These are phyloP conservation scores for Fragaria iinumae DNA, from an alignment of 306 rosid genomes.

Conservation along the genomic window DNA sequence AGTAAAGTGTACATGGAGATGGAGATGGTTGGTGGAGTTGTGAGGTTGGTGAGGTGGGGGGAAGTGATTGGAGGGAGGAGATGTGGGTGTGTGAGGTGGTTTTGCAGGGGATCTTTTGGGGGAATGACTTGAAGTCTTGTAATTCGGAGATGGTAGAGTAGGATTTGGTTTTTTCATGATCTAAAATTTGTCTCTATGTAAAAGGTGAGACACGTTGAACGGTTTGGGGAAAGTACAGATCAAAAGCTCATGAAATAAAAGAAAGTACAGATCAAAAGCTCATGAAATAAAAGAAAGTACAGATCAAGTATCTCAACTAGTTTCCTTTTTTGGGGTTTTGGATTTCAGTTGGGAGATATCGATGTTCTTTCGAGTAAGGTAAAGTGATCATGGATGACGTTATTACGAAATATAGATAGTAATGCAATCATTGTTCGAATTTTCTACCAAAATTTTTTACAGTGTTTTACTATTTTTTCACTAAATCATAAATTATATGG, in stretches of 20 bases:
- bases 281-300: background rate
- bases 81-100: background rate
- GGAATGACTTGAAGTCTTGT: background rate
- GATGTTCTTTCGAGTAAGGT: background rate
- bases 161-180: background rate
- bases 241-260: too few species aligned
- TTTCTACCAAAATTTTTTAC: too few species aligned
- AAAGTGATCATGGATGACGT: background rate
- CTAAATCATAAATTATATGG: too few species aligned
- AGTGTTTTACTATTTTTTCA: too few species aligned
- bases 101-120: background rate
- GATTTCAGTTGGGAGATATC: background rate
- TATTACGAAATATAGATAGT: background rate
- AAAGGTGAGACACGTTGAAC: background rate
- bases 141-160: background rate
- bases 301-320: background rate
- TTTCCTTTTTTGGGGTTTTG: background rate
- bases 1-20: rapidly evolving
- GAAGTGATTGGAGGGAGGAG: background rate
- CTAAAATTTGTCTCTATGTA: background rate
- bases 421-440: too few species aligned
- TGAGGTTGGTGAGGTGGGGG: background rate
- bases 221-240: background rate
- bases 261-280: background rate
- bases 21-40: background rate